Evolutionary conservation across 225 moss, liverwort and hornwort genomes (phyloP), one percentile per base, ranked within the genome.

Genomic region (Anthoceros angustus): DNA sequence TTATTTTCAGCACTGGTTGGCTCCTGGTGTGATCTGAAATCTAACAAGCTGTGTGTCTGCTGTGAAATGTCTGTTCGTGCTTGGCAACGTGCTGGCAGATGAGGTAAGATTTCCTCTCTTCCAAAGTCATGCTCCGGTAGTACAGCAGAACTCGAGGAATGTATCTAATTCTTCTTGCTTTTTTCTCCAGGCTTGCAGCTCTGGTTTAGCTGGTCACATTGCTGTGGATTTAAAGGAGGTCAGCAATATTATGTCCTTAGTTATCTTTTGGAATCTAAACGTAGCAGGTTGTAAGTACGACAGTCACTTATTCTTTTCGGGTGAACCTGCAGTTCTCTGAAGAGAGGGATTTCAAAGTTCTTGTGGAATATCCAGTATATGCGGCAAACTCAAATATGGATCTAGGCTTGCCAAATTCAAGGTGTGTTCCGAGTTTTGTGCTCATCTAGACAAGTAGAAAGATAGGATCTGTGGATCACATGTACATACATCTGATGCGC

Each of bases 181-280:
- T 73, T 32, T 20, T 66, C 65, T 42, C 64, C 90, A 90, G 90
- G 80, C 83, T 20, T 87, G 83, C 80, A 85, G 83, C 78, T 80
- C 81, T 69, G 87, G 87, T 64, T 78, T 90, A 42, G 81, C 85
- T 69, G 90, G 90, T 68, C 90, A 90, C 68, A 83, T 90, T 32
- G 82, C 90, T 25, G 78, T 90, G 72, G 90, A 87, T 72, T 77
- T 90, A 25, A 85, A 80, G 68, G 90, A 90, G 82, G 90, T 87
- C 72, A 70, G 72, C 25, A 10, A n/a, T 20, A 43, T 24, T 40
- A 64, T 8, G 62, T 39, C 11, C n/a, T 62, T n/a, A n/a, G 46
- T 12, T 48, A 42, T 23, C 49, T 69, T 46, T 2, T 18, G 32
- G 55, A 61, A 23, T 3, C 10, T 39, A 14, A 21, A 69, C 39